phyloP scores from a whole-genome alignment of 2,329 filamentous ascomycete genomes.

The Rachicladosporium sp. region DNA sequence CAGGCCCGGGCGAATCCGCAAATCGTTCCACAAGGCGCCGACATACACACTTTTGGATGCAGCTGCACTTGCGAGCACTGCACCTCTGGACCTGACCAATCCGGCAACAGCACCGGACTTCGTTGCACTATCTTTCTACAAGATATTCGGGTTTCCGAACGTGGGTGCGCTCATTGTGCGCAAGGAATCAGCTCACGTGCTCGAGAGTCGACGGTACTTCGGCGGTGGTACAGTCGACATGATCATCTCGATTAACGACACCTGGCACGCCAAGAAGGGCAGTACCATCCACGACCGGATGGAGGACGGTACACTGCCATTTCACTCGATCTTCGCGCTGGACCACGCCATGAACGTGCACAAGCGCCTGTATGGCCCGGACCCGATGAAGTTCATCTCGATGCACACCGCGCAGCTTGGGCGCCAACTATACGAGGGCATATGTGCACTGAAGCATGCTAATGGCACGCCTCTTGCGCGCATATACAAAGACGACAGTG shows the following conservation, averaged over 20 bases:
- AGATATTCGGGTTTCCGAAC: slow-evolving; percentile 55
- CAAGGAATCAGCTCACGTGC: slow-evolving; percentile 42
- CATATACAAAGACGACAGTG: slow-evolving; percentile 42
- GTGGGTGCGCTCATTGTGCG: slow-evolving; percentile 49
- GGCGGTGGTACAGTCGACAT: slow-evolving; percentile 56
- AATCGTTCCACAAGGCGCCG: slow-evolving; percentile 21
- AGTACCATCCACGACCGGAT: slow-evolving; percentile 46
- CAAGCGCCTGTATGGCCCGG: slow-evolving; percentile 42
- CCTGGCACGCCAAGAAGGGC: slow-evolving; percentile 44
- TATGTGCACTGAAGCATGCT: slow-evolving; percentile 38
- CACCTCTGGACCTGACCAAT: slow-evolving; percentile 43
- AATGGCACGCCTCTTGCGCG: slow-evolving; percentile 42
- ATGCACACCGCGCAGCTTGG: slow-evolving; percentile 45
- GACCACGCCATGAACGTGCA: slow-evolving; percentile 48
- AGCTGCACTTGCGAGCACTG: slow-evolving; percentile 53
- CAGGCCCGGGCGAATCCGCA: slow-evolving; percentile 22
- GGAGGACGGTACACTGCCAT: slow-evolving; percentile 56
- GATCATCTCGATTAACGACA: slow-evolving; percentile 40
- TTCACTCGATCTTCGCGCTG: slow-evolving; percentile 52
- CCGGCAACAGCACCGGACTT: slow-evolving; percentile 46
- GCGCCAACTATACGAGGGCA: slow-evolving; percentile 35
- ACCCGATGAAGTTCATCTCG: slow-evolving; percentile 46
- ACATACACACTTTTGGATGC: slow-evolving; percentile 47
- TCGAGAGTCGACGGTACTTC: slow-evolving; percentile 48
- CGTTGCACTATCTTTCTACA: slow-evolving; percentile 49